Conservation (phyloP, 1,284 basidiomycete genomes). For the Sporisorium scitamineum region DNA sequence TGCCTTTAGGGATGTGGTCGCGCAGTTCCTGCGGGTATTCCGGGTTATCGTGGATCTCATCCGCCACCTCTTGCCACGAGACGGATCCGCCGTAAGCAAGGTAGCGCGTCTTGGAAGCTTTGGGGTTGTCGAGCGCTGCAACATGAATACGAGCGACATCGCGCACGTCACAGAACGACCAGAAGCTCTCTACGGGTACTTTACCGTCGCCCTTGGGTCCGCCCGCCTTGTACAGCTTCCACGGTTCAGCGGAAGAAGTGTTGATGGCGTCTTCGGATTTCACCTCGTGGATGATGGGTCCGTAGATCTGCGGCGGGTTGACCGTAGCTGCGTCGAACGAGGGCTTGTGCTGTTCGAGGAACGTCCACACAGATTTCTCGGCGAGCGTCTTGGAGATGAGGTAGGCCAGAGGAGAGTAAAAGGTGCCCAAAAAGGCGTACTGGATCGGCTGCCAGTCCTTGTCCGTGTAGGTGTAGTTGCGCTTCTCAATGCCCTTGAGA, state of each 20-base stretch:
- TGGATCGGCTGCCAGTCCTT: constrained; percentile 47
- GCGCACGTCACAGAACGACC: constrained; percentile 43
- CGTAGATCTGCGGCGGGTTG: constrained; percentile 58
- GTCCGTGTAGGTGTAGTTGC: constrained; percentile 47
- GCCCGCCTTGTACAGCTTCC: constrained; percentile 47
- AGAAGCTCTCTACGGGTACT: constrained; percentile 33
- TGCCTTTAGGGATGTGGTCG: constrained; percentile 41
- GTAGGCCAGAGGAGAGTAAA: constrained; percentile 60
- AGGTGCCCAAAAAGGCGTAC: constrained; percentile 28
- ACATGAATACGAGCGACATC: constrained; percentile 49
- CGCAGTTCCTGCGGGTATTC: constrained; percentile 40
- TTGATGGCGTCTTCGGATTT: constrained; percentile 43
- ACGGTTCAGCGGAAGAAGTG: constrained; percentile 31
- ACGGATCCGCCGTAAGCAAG: constrained; percentile 34
- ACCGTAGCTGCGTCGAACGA: constrained; percentile 48
- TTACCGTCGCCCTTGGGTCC: constrained; percentile 38
- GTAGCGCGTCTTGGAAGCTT: constrained; percentile 28
- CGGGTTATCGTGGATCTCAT: constrained; percentile 43
- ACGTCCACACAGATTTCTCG: constrained; percentile 68
- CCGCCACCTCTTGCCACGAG: constrained; percentile 44
- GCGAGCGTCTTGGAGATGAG: constrained; percentile 69
- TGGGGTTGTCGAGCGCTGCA: constrained; percentile 29
- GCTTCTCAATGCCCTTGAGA: constrained; percentile 40
- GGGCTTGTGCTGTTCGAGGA: constrained; percentile 62
- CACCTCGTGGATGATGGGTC: constrained; percentile 52